A percentile compares a stretch with the other conserved stretches of the same genome.
phyloP scores from a whole-genome alignment of 768 basidiomycete species.

The Phlebiopsis flavidoalba region DNA sequence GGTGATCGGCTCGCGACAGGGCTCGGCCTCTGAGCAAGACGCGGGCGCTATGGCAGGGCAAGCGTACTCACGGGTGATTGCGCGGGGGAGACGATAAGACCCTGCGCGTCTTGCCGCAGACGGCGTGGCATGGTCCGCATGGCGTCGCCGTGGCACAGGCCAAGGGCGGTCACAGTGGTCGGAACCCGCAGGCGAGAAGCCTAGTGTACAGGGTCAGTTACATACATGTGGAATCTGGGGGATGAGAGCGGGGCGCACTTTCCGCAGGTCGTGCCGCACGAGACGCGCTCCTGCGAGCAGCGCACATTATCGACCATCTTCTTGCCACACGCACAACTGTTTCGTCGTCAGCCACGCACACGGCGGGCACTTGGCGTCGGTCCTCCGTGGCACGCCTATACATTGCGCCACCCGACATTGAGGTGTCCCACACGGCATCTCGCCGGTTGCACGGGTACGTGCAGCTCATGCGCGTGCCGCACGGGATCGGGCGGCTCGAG shows the following conservation, averaged over 20 bases:
- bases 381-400: conserved; percentile 83
- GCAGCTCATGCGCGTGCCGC: conserved; percentile 78
- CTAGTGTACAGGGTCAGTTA: conserved; percentile 26
- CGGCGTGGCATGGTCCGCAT: conserved; percentile 74
- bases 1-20: conserved; percentile 64
- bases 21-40: conserved; percentile 71
- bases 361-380: conserved; percentile 68
- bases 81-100: conserved; percentile 72
- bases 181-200: conserved; percentile 80
- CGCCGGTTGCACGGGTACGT: conserved; percentile 73
- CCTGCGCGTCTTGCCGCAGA: conserved; percentile 84
- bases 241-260: conserved; percentile 39
- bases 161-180: conserved; percentile 77
- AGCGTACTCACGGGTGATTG: conserved; percentile 72
- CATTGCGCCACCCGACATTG: conserved; percentile 63
- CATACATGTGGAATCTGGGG: neutral
- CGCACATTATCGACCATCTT: conserved; percentile 70
- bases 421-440: conserved; percentile 82
- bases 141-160: conserved; percentile 77
- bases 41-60: conserved; percentile 87
- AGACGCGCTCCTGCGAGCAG: conserved; percentile 84
- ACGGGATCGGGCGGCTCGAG: conserved; percentile 86
- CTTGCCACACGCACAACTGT: conserved; percentile 86
- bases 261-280: conserved; percentile 80
- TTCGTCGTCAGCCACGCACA: conserved; percentile 81